Conservation (phyloP, 306 rosid genomes). For the Trifolium dubium region DNA sequence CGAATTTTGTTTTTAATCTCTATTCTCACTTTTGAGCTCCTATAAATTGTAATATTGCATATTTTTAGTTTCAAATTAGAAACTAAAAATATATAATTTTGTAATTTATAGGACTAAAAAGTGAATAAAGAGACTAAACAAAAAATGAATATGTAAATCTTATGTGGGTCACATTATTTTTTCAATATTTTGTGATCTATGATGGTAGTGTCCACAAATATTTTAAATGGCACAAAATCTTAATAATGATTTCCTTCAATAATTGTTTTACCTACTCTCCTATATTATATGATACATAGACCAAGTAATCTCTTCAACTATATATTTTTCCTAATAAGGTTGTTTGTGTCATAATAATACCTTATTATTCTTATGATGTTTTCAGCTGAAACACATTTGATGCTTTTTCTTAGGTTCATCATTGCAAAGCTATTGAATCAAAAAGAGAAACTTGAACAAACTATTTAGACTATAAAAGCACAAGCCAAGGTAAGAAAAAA, state of each 20-base stretch:
- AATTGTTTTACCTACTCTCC: constrained; percentile 39
- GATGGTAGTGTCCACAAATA: constrained; percentile 38
- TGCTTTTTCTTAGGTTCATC: constrained; percentile 43
- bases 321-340: constrained; percentile 31
- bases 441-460: constrained; percentile 35
- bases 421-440: constrained; percentile 30
- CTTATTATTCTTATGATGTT: constrained; percentile 3
- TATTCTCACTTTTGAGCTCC: not conserved
- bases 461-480: constrained; percentile 30
- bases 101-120: not conserved
- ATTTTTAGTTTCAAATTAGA: not conserved
- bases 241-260: constrained; percentile 41
- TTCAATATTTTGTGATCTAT: not conserved
- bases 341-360: constrained; percentile 26
- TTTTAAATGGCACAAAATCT: constrained; percentile 39
- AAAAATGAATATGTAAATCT: not conserved
- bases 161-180: constrained; percentile 38
- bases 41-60: not conserved
- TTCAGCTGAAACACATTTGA: not conserved
- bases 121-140: not conserved
- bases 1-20: not conserved
- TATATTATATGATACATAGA: constrained; percentile 29
- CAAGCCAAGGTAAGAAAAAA: constrained; percentile 41
- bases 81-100: not conserved
- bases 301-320: constrained; percentile 34